Conservation (phyloP, 106 monocot genomes). For the Acanthochlamys bracteata region DNA sequence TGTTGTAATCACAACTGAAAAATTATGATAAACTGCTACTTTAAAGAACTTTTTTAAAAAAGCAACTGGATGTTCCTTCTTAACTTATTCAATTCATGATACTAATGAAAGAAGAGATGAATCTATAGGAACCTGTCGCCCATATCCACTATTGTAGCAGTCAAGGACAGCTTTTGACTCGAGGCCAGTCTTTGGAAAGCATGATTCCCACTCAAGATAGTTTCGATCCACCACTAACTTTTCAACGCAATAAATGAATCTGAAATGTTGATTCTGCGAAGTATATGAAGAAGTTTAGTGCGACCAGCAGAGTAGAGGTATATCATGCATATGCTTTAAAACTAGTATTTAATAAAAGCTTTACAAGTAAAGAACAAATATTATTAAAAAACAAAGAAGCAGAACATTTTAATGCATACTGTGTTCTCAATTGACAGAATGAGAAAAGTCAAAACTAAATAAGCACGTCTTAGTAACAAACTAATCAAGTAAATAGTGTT, state of each 20-base stretch:
- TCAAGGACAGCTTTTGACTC: slow-evolving; percentile 42
- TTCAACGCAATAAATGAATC: slow-evolving; percentile 86
- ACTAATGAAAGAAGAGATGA: not conserved
- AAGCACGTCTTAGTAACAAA: too few species aligned
- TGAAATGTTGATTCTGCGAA: slow-evolving; percentile 68
- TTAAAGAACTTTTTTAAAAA: too few species aligned
- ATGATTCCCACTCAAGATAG: slow-evolving; percentile 71
- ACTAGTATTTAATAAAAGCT: not conserved
- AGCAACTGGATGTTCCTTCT: too few species aligned
- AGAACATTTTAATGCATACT: too few species aligned
- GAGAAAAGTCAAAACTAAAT: too few species aligned
- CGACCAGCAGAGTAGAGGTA: not conserved
- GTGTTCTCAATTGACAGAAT: too few species aligned
- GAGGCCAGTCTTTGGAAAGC: slow-evolving; percentile 59
- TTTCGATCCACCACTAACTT: slow-evolving; percentile 43
- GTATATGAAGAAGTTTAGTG: slow-evolving; percentile 1
- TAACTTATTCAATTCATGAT: not conserved
- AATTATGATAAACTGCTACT: too few species aligned
- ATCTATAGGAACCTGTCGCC: slow-evolving; percentile 41
- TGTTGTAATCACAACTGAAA: too few species aligned
- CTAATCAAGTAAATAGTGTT: too few species aligned
- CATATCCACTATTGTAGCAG: slow-evolving; percentile 53
- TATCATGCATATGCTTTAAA: not conserved
- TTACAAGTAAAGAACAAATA: too few species aligned
- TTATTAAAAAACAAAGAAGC: too few species aligned